These are phyloP conservation scores for Neurospora tetrasperma DNA, from an alignment of 495 filamentous ascomycete genomes.

Conservation along the genomic window DNA sequence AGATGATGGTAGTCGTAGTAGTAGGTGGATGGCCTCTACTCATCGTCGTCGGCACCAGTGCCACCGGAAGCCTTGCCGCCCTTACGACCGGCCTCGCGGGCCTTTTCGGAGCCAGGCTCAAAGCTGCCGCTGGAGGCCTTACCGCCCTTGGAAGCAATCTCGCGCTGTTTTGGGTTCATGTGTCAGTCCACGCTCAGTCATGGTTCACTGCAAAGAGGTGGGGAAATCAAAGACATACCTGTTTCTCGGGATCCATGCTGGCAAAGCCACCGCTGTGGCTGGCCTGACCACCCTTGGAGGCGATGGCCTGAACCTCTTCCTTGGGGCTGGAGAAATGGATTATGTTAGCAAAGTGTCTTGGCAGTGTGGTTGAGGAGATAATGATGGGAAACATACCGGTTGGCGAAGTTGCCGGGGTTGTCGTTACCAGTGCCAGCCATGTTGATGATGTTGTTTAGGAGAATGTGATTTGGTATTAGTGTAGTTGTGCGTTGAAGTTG, in stretches of 20 bases:
- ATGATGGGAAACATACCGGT: slow-evolving; percentile 27
- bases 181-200: neutral
- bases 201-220: no score
- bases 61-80: slow-evolving; percentile 33
- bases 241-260: slow-evolving; percentile 37
- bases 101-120: slow-evolving; percentile 34
- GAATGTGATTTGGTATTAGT: neutral
- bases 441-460: neutral
- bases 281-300: slow-evolving; percentile 40
- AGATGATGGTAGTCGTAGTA: neutral
- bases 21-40: neutral
- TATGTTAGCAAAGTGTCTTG: neutral
- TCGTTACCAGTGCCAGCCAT: slow-evolving; percentile 22
- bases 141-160: slow-evolving; percentile 45
- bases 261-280: slow-evolving; percentile 28
- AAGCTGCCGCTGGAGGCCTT: slow-evolving; percentile 40
- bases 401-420: slow-evolving; percentile 56
- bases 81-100: slow-evolving; percentile 32
- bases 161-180: slow-evolving; percentile 6
- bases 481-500: neutral
- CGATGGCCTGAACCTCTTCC: slow-evolving; percentile 46
- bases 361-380: neutral
- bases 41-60: neutral
- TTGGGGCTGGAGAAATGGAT: slow-evolving; percentile 24
- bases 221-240: slow-evolving; percentile 14